A percentile compares a stretch with the other conserved stretches of the same genome.
phyloP scores from a whole-genome alignment of 2,329 filamentous ascomycete species.

The Coleophoma crateriformis region DNA sequence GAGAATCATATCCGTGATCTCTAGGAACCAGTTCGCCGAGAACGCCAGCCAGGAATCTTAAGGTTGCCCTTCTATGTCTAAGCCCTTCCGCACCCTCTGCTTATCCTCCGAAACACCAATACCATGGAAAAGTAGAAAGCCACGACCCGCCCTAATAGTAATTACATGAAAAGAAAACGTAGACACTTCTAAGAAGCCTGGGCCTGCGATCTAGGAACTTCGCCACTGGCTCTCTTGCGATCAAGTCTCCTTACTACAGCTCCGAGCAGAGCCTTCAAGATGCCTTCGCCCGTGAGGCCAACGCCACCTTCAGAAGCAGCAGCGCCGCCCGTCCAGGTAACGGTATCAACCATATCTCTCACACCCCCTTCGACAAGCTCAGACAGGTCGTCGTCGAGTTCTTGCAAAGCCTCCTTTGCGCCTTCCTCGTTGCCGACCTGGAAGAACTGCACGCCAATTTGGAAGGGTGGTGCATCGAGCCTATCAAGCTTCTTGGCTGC shows the following conservation, averaged over 20 bases:
- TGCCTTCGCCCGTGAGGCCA: slow-evolving; percentile 58
- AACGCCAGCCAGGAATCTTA: no score
- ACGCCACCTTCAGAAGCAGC: slow-evolving; percentile 28
- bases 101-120: no score
- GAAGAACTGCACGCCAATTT: slow-evolving; percentile 93
- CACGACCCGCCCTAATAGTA: not conserved
- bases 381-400: slow-evolving; percentile 69
- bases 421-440: slow-evolving; percentile 73
- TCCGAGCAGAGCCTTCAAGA: slow-evolving; percentile 80
- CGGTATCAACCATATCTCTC: slow-evolving; percentile 89
- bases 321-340: slow-evolving; percentile 57
- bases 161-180: not conserved
- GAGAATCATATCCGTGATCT: no score
- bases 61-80: no score
- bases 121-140: no score
- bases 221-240: slow-evolving; percentile 29
- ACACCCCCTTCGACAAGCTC: slow-evolving; percentile 49
- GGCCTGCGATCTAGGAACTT: slow-evolving; percentile 9
- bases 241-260: slow-evolving; percentile 66
- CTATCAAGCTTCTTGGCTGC: slow-evolving; percentile 66
- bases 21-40: no score
- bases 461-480: slow-evolving; percentile 67
- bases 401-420: slow-evolving; percentile 59
- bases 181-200: not conserved
- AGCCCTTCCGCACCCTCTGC: no score